phyloP scores from a whole-genome alignment of 202 grass and related monocot genomes.

The Hordeum pubiflorum region DNA sequence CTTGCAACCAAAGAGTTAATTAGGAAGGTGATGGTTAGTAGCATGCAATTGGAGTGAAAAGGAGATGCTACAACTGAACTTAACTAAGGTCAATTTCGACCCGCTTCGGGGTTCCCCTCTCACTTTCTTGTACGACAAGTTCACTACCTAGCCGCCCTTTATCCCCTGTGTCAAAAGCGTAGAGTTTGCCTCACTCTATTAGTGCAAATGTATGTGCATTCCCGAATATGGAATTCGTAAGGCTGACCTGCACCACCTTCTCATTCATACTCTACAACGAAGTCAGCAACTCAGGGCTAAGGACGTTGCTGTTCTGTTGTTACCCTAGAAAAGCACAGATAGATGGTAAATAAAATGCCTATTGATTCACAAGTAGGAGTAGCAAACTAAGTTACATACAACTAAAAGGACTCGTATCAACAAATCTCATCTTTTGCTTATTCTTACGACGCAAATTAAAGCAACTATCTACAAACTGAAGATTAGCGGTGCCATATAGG shows the following conservation, averaged over 20 bases:
- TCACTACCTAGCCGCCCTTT: conserved; percentile 81
- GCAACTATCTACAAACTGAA: too few relatives aligned
- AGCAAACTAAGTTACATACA: background rate
- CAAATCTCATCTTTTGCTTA: background rate
- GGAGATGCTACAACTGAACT: background rate
- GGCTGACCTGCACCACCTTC: conserved; percentile 82
- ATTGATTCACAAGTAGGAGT: background rate
- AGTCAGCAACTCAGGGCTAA: conserved; percentile 70
- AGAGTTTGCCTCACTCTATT: conserved; percentile 72
- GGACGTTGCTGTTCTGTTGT: conserved; percentile 60
- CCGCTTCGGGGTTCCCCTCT: conserved; percentile 56
- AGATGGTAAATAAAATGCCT: background rate
- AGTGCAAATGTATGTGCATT: conserved; percentile 94
- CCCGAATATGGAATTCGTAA: conserved; percentile 88
- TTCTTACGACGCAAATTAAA: background rate
- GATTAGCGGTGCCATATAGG: background rate
- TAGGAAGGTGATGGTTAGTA: conserved; percentile 13
- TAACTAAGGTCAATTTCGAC: conserved; percentile 70
- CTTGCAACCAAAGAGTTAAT: background rate
- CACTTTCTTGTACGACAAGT: conserved; percentile 61
- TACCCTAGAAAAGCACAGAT: conserved; percentile 46
- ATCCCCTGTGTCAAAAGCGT: conserved; percentile 66
- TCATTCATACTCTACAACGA: conserved; percentile 75
- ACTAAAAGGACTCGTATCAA: background rate
- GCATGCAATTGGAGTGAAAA: background rate